A percentile compares a stretch with the other conserved stretches of the same genome.
These are phyloP conservation scores for Hymenoscyphus occultus DNA, from an alignment of 2,329 filamentous ascomycete species.

Conservation along the genomic window DNA sequence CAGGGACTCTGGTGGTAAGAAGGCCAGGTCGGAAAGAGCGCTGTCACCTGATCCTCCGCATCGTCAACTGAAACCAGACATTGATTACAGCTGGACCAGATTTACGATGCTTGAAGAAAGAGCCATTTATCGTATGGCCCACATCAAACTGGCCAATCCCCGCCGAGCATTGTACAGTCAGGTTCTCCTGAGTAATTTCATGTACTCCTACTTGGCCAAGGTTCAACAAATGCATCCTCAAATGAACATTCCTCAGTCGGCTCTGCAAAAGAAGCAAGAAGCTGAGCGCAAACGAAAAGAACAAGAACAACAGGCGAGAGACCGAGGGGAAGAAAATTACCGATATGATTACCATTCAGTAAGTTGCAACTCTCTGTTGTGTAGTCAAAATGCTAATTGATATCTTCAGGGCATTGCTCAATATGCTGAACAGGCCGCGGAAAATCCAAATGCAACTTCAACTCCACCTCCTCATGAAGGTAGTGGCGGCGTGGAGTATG, in stretches of 20 bases:
- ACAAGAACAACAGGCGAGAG: constrained; percentile 36
- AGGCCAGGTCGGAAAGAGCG: constrained; percentile 66
- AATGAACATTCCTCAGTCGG: constrained; percentile 81
- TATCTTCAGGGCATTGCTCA: constrained; percentile 35
- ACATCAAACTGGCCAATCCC: constrained; percentile 98
- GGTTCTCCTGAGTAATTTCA: constrained; percentile 96
- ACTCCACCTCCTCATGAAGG: constrained; percentile 21
- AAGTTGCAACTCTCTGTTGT: constrained; percentile 10
- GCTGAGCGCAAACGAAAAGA: constrained; percentile 49
- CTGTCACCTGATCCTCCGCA: constrained; percentile 78
- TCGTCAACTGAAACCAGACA: constrained; percentile 73
- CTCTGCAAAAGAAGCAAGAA: constrained; percentile 66
- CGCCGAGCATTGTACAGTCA: constrained; percentile 88
- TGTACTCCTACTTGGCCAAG: constrained; percentile 98
- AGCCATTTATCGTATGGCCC: constrained; percentile 97
- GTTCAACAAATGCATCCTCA: constrained; percentile 98
- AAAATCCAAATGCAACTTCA: constrained; percentile 17
- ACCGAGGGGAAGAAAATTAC: constrained; percentile 37
- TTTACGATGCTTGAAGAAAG: constrained; percentile 95
- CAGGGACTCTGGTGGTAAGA: constrained; percentile 70
- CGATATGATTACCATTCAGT: constrained; percentile 39
- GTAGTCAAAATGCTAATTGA: constrained; percentile 10
- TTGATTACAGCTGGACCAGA: constrained; percentile 94
- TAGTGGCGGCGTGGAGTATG: constrained; percentile 40
- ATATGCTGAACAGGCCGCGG: constrained; percentile 35